Base-by-base conservation (phyloP, 805 yeast species). In the Starmera dryadoides region DNA sequence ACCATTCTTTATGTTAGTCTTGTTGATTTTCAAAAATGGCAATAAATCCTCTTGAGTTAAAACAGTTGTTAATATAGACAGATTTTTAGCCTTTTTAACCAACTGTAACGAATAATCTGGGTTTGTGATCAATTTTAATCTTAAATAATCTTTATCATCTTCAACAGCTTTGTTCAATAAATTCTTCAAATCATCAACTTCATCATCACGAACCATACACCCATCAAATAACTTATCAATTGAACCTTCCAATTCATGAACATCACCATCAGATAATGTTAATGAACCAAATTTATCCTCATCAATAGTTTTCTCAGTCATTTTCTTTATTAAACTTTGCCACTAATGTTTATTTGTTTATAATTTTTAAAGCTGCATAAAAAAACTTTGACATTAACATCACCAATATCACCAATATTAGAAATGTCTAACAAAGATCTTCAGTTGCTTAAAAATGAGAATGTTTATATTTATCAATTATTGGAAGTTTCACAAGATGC, bases 401-500 rank as follows among this genome's bases (percentile, higher is more conserved):
- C n/a, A n/a, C n/a, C n/a, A n/a, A n/a, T n/a, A n/a, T n/a, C n/a
- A n/a, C n/a, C n/a, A n/a, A n/a, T n/a, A n/a, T n/a, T n/a, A n/a
- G n/a, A 17, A 18, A 37, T 32, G 36, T 19, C 30, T 23, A 35
- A 36, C 6, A 54, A 50, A 30, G 58, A 47, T 8, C 20, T 52
- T 9, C 52, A 47, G 3, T 32, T 31, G 8, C 42, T 55, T 26
- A 50, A 45, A 30, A 28, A 23, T 8, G 34, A 40, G 25, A 35
- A 43, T 7, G 39, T 48, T 4, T 44, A 55, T 31, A 35, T 76
- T 46, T 85, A 85, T 61, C 86, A 79, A 50, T 61, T 73, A 15
- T 69, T 85, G 48, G 87, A 86, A 35, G 83, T 83, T 17, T 60
- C 81, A 12, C 73, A 78, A 28, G 40, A 38, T 41, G 86, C 91